Percentiles rank a stretch among this genome's conserved stretches.
Evolutionary conservation across 345 rosid species (phyloP).

Genomic region (Pistacia integerrima): DNA sequence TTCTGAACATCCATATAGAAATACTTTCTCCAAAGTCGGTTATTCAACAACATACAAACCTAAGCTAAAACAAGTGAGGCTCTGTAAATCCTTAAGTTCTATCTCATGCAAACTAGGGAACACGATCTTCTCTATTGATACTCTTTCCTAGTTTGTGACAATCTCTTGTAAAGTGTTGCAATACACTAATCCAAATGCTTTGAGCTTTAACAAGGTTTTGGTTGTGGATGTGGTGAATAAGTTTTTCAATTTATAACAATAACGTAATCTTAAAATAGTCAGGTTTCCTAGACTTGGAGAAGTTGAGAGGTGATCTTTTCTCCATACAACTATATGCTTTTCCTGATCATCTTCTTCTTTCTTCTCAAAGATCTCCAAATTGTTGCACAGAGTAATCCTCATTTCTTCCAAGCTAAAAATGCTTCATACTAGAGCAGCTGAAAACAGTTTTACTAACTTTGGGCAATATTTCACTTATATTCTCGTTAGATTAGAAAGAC

Average conservation of each 20-base stretch:
- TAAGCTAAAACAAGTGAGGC: too few species aligned
- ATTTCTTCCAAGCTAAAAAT: not conserved
- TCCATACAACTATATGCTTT: too few species aligned
- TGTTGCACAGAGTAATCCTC: not conserved
- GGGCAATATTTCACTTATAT: not conserved
- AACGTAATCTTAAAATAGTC: not conserved
- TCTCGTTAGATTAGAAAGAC: not conserved
- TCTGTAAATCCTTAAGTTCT: too few species aligned
- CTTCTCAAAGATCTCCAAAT: slow-evolving; percentile 1
- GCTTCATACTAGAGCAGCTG: not conserved
- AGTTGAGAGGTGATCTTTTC: not conserved
- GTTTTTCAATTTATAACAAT: not conserved
- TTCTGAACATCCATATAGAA: too few species aligned
- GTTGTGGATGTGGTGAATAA: not conserved
- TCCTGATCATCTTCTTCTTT: not conserved
- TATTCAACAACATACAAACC: too few species aligned
- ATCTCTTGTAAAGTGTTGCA: not conserved
- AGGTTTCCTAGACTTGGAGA: not conserved
- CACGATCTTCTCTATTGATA: not conserved
- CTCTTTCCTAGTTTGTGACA: not conserved
- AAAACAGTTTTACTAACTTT: not conserved
- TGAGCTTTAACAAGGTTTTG: not conserved
- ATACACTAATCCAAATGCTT: not conserved
- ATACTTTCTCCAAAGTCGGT: too few species aligned
- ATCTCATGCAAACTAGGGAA: too few species aligned